These are phyloP conservation scores for Beauveria sp. DNA, from an alignment of 2,329 filamentous ascomycete genomes.

Conservation along the genomic window DNA sequence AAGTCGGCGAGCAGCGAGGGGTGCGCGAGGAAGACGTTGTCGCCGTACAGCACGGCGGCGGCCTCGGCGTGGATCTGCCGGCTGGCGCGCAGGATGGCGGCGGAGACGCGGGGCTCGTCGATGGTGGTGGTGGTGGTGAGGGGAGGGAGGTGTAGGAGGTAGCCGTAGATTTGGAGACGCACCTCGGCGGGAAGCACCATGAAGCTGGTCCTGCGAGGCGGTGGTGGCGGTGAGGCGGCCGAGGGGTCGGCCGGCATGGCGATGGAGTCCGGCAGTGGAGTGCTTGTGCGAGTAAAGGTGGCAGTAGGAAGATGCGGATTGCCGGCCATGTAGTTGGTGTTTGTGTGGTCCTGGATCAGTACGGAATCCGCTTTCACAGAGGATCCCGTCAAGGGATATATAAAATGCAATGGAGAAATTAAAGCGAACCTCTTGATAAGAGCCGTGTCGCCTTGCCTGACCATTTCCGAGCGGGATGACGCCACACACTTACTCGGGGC, in stretches of 20 bases:
- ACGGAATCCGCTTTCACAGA: too few relatives aligned
- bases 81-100: constrained; percentile 31
- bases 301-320: not conserved
- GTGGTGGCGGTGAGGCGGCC: not conserved
- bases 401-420: too few relatives aligned
- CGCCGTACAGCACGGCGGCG: constrained; percentile 32
- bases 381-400: too few relatives aligned
- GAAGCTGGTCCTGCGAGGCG: constrained; percentile 16
- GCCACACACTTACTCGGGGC: not conserved
- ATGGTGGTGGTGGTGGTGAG: constrained; percentile 8
- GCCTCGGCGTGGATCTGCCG: constrained; percentile 35
- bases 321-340: too few relatives aligned
- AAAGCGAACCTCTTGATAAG: too few relatives aligned
- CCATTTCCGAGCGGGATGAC: not conserved
- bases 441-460: not conserved
- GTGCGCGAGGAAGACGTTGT: constrained; percentile 38
- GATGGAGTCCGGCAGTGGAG: not conserved
- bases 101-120: constrained; percentile 12
- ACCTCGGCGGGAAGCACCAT: constrained; percentile 38
- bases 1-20: constrained; percentile 31
- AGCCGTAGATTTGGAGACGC: constrained; percentile 37
- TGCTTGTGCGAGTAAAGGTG: not conserved
- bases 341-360: too few relatives aligned
- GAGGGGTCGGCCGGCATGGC: not conserved
- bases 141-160: constrained; percentile 31